A percentile compares a stretch with the other conserved stretches of the same genome.
phyloP scores from a whole-genome alignment of 2,329 filamentous ascomycete species.

The Cercospora sp. region DNA sequence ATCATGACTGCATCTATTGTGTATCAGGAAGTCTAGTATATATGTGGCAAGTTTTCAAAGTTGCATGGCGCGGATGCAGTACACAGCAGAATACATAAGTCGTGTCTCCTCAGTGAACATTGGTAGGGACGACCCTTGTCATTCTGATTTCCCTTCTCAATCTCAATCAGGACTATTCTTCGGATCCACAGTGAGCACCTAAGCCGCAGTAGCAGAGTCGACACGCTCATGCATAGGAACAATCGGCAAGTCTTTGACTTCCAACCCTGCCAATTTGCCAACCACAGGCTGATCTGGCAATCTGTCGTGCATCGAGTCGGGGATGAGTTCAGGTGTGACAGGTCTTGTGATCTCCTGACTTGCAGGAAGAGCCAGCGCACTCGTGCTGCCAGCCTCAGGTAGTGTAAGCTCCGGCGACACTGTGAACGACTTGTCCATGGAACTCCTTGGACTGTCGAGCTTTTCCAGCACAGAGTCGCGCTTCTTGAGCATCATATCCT shows the following conservation, averaged over 20 bases:
- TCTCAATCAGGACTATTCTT: background rate
- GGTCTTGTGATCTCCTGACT: conserved; percentile 28
- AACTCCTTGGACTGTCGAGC: conserved; percentile 37
- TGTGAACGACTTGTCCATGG: conserved; percentile 29
- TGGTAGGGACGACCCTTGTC: background rate
- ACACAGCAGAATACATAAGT: background rate
- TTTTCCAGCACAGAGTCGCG: conserved; percentile 41
- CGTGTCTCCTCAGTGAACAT: background rate
- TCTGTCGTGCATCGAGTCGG: conserved; percentile 41
- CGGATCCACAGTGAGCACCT: conserved; percentile 14
- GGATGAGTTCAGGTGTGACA: conserved; percentile 40
- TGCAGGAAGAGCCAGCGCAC: conserved; percentile 1
- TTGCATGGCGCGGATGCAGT: background rate
- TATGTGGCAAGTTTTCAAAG: background rate
- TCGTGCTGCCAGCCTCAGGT: conserved; percentile 30
- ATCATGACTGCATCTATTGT: background rate
- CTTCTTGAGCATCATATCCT: conserved; percentile 36
- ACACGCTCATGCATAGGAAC: conserved; percentile 40
- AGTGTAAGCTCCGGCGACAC: conserved; percentile 34
- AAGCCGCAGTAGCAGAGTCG: conserved; percentile 27
- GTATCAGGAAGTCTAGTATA: background rate
- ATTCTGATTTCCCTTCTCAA: background rate
- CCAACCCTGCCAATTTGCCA: conserved; percentile 30
- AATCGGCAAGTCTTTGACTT: conserved; percentile 37
- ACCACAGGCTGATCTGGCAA: conserved; percentile 21